Base-by-base conservation (phyloP, 352 stramenopile genomes). In the Phytophthora sansomeana region DNA sequence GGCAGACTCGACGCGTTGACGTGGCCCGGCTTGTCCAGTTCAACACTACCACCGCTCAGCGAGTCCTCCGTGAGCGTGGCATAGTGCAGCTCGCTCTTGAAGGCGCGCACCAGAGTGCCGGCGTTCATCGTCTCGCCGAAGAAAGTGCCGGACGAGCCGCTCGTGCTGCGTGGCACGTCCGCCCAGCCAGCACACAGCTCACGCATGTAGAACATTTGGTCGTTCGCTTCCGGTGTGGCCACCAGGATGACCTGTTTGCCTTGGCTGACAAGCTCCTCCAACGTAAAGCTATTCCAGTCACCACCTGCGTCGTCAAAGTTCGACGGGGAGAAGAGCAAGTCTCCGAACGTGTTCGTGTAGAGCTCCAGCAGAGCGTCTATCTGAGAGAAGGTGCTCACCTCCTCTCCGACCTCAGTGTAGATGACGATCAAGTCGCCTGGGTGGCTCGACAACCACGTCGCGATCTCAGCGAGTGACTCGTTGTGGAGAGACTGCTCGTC, bases 191-290 rank as follows among this genome's bases (percentile, higher is more conserved):
- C 54, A 28, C 83, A 92, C 30, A 90, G 47, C 19, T 65, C 52
- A 2, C 59, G 58, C 69, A 87, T 83, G 58, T 77, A 70, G 38
- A 90, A 90, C 69, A 89, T 86, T 36, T 75, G 60, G 41, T 83
- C 77, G 49, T 90, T 81, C n/a, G 52, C 77, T 8, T 75, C 68
- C 4, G 74, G 72, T 1, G 71, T 80, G 21, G 80, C 46, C 21
- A 90, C 64, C 28, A 88, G 44, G 19, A 86, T 79, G 2, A 91
- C 69, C 28, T 81, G 81, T 54, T 90, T 90, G 16, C 76, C 80
- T 9, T 63, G 61, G 3, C 58, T 39, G 16, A 91, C 72, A 4
- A 92, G 58, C 7, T 85, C 71, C 4, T 72, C 66, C 17, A 89
- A 64, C 11, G 80, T 83, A 41, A 87, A 78, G n/a, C 62, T 52